phyloP scores from a whole-genome alignment of 2,329 filamentous ascomycete genomes.

The Dothiorella sarmentorum region DNA sequence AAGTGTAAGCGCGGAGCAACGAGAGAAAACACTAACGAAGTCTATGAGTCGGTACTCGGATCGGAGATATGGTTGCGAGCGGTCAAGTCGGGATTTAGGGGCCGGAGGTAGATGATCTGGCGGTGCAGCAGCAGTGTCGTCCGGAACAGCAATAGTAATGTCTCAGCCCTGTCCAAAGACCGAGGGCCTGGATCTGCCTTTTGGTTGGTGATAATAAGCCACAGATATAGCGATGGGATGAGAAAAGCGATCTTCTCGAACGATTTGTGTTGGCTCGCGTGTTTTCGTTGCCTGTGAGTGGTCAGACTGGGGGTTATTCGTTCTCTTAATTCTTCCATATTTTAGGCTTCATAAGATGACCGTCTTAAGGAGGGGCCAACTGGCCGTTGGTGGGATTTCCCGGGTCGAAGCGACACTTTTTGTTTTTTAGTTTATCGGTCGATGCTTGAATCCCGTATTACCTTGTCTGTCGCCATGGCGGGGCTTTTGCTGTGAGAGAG shows the following conservation, averaged over 20 bases:
- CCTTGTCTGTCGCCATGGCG: neutral
- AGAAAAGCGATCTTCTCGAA: no score
- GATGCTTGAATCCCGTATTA: neutral
- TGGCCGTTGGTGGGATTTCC: neutral
- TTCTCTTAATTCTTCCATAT: neutral
- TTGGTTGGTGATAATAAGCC: no score
- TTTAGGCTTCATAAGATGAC: conserved; percentile 4
- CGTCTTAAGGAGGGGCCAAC: neutral
- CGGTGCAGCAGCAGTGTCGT: no score
- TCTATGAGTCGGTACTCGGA: no score
- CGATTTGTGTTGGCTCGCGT: no score
- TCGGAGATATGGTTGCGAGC: conserved; percentile 1
- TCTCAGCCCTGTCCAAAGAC: conserved; percentile 3
- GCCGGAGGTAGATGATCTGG: conserved; percentile 5
- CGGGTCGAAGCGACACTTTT: neutral
- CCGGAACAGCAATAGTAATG: no score
- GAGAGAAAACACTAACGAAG: no score
- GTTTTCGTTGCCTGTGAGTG: neutral
- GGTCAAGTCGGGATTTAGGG: neutral
- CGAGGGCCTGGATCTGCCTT: neutral
- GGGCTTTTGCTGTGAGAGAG: no score
- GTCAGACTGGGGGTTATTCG: neutral
- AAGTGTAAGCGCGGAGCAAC: no score
- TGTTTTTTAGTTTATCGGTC: neutral
- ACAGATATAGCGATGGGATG: no score